Percentiles rank a stretch among this genome's conserved stretches.
Conservation (phyloP, 306 rosid species). For the Acmispon strigosus region DNA sequence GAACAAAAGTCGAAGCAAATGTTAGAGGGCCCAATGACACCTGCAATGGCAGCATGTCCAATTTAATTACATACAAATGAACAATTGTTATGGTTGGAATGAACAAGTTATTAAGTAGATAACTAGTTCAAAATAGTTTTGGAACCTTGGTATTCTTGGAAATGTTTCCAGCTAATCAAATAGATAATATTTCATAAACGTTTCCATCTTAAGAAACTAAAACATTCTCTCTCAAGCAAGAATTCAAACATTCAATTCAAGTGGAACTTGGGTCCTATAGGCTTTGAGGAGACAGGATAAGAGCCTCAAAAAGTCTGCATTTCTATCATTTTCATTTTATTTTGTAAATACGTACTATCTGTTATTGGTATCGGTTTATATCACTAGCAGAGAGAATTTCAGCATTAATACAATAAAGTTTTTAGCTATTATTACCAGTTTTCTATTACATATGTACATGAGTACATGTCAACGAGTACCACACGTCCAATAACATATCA, state of each 20-base stretch:
- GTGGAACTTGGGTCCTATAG: not conserved
- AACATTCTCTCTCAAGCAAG: too few species aligned
- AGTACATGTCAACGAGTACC: not conserved
- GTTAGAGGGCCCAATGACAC: conserved; percentile 90
- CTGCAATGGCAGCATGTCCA: conserved; percentile 38
- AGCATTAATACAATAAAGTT: not conserved
- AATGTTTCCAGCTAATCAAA: too few species aligned
- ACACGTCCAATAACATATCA: not conserved
- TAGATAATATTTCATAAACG: too few species aligned
- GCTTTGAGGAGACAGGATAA: not conserved
- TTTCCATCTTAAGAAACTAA: too few species aligned
- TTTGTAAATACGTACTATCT: not conserved
- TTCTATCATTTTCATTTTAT: too few species aligned
- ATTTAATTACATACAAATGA: not conserved
- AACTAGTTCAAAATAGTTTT: too few species aligned
- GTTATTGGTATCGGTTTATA: not conserved
- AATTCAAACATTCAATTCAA: not conserved
- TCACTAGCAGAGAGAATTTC: not conserved
- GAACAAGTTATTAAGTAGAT: too few species aligned
- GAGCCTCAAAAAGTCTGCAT: not conserved
- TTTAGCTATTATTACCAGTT: not conserved
- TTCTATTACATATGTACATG: not conserved
- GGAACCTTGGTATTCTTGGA: too few species aligned
- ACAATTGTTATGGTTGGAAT: not conserved
- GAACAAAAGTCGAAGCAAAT: conserved; percentile 82